Evolutionary conservation across 2,329 filamentous ascomycete species (phyloP).

Genomic region (Helminthosporium solani): DNA sequence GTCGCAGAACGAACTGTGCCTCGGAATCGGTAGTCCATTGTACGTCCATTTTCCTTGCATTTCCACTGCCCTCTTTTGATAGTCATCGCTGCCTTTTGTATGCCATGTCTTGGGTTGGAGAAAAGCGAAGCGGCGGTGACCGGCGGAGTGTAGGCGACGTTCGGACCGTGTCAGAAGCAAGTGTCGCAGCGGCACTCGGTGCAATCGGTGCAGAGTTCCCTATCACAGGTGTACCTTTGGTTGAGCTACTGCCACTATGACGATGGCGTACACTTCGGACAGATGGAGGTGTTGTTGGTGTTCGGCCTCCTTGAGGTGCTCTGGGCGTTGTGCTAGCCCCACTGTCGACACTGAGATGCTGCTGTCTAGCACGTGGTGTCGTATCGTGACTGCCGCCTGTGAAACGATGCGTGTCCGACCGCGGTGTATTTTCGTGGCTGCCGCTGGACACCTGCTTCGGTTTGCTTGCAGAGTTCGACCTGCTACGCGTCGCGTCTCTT

Average conservation of each 20-base stretch:
- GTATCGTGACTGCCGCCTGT: constrained; percentile 33
- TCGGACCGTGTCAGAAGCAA: constrained; percentile 28
- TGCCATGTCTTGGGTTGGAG: constrained; percentile 29
- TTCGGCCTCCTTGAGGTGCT: constrained; percentile 32
- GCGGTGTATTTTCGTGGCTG: constrained; percentile 30
- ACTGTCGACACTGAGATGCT: constrained; percentile 32
- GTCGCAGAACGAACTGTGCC: constrained; percentile 36
- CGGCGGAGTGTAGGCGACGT: constrained; percentile 32
- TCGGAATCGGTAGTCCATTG: constrained; percentile 39
- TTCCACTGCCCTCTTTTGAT: constrained; percentile 33
- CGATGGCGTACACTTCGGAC: constrained; percentile 30
- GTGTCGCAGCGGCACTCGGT: constrained; percentile 31
- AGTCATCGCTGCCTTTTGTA: constrained; percentile 34
- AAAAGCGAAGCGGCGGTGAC: constrained; percentile 32
- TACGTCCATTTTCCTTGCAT: constrained; percentile 38
- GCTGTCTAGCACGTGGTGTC: constrained; percentile 28
- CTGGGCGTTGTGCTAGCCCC: constrained; percentile 36
- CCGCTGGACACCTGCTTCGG: constrained; percentile 21
- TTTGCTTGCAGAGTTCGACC: constrained; percentile 27
- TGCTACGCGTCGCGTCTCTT: constrained; percentile 25
- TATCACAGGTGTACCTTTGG: constrained; percentile 26
- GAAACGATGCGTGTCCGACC: constrained; percentile 25
- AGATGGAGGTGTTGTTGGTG: constrained; percentile 36
- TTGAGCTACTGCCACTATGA: constrained; percentile 29
- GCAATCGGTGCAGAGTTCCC: constrained; percentile 28